Evolutionary conservation across 2,329 filamentous ascomycete species (phyloP).

Genomic region (Camillea tinctor): DNA sequence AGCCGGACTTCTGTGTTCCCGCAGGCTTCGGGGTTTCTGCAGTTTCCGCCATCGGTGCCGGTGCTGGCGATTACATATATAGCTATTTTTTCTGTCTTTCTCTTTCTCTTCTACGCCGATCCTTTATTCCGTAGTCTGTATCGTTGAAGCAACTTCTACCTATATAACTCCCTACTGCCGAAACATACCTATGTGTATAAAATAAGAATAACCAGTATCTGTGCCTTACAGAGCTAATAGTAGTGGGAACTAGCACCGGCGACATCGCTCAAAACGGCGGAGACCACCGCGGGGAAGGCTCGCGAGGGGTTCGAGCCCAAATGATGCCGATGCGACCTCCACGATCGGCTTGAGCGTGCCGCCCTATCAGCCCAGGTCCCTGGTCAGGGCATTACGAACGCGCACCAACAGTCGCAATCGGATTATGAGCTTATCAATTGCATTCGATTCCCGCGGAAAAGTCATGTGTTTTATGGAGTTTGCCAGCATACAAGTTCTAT

Average conservation of each 20-base stretch:
- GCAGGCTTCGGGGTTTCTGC: neutral
- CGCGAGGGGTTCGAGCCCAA: neutral
- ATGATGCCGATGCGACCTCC: neutral
- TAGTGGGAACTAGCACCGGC: neutral
- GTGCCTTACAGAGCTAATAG: neutral
- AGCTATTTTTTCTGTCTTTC: too few species aligned
- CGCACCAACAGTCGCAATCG: neutral
- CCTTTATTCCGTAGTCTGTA: neutral
- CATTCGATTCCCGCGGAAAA: neutral
- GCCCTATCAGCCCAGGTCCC: neutral
- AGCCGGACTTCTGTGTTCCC: neutral
- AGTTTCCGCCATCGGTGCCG: neutral
- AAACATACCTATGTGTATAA: neutral
- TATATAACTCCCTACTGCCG: neutral
- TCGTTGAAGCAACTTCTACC: neutral
- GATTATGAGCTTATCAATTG: neutral
- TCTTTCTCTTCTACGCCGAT: neutral
- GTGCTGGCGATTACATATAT: neutral
- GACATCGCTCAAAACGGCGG: neutral
- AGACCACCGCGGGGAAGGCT: neutral
- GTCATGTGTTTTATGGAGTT: neutral
- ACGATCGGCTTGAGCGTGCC: neutral
- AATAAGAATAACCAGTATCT: neutral
- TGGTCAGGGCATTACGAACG: too few species aligned
- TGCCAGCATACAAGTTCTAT: too few species aligned